phyloP scores from a whole-genome alignment of 306 rosid genomes.

The Purshia tridentata region DNA sequence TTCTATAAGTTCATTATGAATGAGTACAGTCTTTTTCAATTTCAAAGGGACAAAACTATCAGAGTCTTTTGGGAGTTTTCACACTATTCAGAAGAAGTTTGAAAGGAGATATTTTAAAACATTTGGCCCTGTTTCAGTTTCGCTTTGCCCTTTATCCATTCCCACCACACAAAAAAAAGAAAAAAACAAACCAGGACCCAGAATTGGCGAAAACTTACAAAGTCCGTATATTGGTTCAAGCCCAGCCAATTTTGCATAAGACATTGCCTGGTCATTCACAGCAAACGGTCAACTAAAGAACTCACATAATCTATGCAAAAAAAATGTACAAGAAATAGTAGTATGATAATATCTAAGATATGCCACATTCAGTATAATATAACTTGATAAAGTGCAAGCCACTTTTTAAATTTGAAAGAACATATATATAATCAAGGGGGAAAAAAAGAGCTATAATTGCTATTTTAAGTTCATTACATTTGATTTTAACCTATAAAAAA shows the following conservation, averaged over 20 bases:
- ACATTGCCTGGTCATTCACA: constrained; percentile 72
- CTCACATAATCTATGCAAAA: background rate
- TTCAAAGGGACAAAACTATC: too few relatives aligned
- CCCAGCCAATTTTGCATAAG: constrained; percentile 95
- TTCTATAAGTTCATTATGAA: background rate
- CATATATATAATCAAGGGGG: too few relatives aligned
- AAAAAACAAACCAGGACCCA: too few relatives aligned
- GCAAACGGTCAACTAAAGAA: constrained; percentile 21
- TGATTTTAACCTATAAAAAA: too few relatives aligned
- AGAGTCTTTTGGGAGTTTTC: background rate
- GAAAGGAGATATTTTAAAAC: too few relatives aligned
- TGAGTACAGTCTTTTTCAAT: background rate
- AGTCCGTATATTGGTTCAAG: constrained; percentile 93
- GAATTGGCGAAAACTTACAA: constrained; percentile 56
- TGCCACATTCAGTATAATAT: background rate
- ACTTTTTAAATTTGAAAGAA: too few relatives aligned
- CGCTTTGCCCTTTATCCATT: too few relatives aligned
- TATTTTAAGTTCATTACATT: too few relatives aligned
- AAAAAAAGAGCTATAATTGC: too few relatives aligned
- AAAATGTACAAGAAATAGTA: background rate
- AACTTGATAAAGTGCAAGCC: background rate
- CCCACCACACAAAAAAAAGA: too few relatives aligned
- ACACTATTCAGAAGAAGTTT: background rate
- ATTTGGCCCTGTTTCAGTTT: too few relatives aligned
- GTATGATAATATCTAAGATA: background rate